phyloP scores from a whole-genome alignment of 257 asterid genomes.

The Agastache rugosa region DNA sequence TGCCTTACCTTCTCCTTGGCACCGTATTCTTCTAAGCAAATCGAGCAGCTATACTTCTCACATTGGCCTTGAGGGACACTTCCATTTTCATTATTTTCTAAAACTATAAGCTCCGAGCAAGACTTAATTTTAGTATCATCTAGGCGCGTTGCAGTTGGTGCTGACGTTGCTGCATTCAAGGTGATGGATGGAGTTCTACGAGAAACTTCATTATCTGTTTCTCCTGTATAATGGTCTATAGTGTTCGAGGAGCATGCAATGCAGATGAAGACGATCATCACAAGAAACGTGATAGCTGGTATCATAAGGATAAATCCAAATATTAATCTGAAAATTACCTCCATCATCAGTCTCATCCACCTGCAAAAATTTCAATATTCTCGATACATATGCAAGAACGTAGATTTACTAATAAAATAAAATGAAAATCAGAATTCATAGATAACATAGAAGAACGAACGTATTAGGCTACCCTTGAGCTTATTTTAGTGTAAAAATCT shows the following conservation, averaged over 20 bases:
- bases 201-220: neutral
- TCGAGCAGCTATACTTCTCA: slow-evolving; percentile 27
- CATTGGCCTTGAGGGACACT: neutral
- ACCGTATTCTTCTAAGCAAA: slow-evolving; percentile 34
- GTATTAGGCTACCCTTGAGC: neutral
- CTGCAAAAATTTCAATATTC: slow-evolving; percentile 2
- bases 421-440: too few relatives aligned
- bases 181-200: neutral
- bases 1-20: slow-evolving; percentile 27
- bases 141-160: slow-evolving; percentile 15
- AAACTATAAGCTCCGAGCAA: slow-evolving; percentile 24
- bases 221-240: neutral
- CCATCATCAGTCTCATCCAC: slow-evolving; percentile 1
- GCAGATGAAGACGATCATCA: slow-evolving; percentile 12
- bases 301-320: slow-evolving; percentile 9
- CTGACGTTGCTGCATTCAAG: neutral
- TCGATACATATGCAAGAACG: too few relatives aligned
- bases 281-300: neutral
- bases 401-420: too few relatives aligned
- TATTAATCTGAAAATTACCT: neutral
- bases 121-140: slow-evolving; percentile 33
- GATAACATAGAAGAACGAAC: neutral
- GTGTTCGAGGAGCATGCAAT: neutral
- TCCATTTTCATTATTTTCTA: slow-evolving; percentile 9
- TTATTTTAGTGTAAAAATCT: neutral